Percentiles rank a stretch among this genome's conserved stretches.
Conservation (phyloP, 169 alveolate genomes). For the Plasmodium knowlesi region DNA sequence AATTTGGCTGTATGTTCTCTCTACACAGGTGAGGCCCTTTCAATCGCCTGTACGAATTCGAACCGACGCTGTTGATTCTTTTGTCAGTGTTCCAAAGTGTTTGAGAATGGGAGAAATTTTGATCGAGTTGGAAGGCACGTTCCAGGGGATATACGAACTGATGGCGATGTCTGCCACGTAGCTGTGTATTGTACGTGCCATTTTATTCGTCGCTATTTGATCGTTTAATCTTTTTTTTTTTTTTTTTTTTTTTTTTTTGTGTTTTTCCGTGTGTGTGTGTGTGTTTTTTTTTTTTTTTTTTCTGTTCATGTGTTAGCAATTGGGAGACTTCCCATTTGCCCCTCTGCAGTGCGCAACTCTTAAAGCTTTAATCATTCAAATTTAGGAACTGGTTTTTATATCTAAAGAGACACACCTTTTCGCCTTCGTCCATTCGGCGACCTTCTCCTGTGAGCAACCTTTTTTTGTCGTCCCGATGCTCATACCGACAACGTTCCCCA, state of each 20-base stretch:
- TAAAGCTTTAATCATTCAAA: background rate
- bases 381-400: background rate
- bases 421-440: background rate
- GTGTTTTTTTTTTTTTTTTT: no score
- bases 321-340: background rate
- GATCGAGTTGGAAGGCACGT: background rate
- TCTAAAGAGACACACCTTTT: background rate
- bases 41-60: background rate
- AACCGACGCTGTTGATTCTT: background rate
- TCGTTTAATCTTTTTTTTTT: background rate
- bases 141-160: background rate
- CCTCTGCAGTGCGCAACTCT: background rate
- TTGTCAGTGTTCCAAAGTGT: background rate
- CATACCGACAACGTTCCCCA: background rate
- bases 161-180: background rate
- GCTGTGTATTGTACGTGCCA: background rate
- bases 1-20: background rate
- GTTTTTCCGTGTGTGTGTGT: no score
- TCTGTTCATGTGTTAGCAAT: background rate
- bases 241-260: background rate
- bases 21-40: background rate
- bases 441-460: background rate
- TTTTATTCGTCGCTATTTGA: background rate
- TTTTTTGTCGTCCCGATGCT: background rate
- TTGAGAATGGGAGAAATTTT: background rate